Base-by-base conservation (phyloP, 192 early-diverging fungal genomes). In the Backusella parvicylindrica region DNA sequence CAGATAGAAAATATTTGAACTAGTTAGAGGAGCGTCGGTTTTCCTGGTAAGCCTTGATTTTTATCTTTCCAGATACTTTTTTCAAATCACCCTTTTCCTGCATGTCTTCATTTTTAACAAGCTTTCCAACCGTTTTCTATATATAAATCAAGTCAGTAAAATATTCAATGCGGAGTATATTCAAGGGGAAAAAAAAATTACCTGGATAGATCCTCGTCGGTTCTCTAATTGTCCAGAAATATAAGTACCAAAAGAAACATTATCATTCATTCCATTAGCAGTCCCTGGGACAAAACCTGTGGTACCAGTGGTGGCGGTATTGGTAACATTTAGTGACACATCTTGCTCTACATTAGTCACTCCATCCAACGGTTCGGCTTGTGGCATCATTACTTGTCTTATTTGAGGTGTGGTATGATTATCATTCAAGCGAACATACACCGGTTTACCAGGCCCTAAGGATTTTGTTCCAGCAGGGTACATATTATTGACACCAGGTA, bases 51-150 rank as follows among this genome's bases (percentile, higher is more conserved):
- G 53, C 53, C 53, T 60, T 60, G 1, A 60, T 60, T 28, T 60
- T 60, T 60, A 60, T 60, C 53, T 60, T 60, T 60, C 53, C 53
- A 28, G 53, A 60, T 60, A 60, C 53, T 60, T 60, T 60, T 23
- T 60, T 60, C 23, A 60, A 60, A 60, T 60, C 53, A 60, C 53
- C 53, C 53, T 60, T 60, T 28, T 60, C 53, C 28, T 60, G 21
- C 53, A 60, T 26, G 2, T 23, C 21, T 13, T 60, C 53, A 60
- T 60, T 60, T 28, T 60, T 60, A 60, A 60, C 53, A 60, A 60
- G 53, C 23, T 60, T 60, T 13, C 53, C 53, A 12, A 60, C 53
- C 26, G 53, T 60, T 60, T 60, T 60, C 53, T 60, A 60, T 23
- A 28, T 12, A 13, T 60, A 23, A 60, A 60, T 60, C 9, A 60